Base-by-base conservation (phyloP, 2,329 filamentous ascomycete genomes). In the Colletotrichum scovillei region DNA sequence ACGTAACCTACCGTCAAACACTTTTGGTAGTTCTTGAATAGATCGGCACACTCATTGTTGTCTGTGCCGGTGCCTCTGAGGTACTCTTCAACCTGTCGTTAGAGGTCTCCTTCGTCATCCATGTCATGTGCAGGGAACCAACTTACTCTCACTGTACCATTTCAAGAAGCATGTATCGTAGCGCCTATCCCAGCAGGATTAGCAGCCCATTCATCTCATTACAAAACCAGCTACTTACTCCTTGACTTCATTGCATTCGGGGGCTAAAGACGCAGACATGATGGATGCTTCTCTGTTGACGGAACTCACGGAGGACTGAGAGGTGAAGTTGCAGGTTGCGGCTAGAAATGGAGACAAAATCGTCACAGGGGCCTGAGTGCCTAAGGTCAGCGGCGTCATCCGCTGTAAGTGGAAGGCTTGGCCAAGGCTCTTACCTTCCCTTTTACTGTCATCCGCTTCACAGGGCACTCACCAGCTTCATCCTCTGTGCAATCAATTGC, bases 121-220 rank as follows among this genome's bases (percentile, higher is more conserved):
- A 35, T 28, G 14, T 22, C 57, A 22, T 38, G 42, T 30, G 42
- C 22, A 32, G 63, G 66, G 30, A 76, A 35, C 83, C 59, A 35
- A 83, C 92, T 72, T 88, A 98, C 97, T 98, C 85, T 99, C 97
- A 81, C 95, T 98, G 83, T 99, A 99, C 97, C 97, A 99, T 85
- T 98, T 98, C 76, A 99, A 86, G 82, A 99, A 99, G 85, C 97
- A 99, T 65, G 93, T 95, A 83, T 99, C 97, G 81, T 99, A 99
- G 78, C 92, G 94, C 82, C 95, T 98, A 74, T 3, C 16, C 55
- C 55, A 74, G 74, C 68, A 78, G 64, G 46, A 26, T 38, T 56
- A 64, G 62, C 26, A 64, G 46, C 24, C 38, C 42, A 59, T 28
- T 4, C 5, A 3, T 32, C 2, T 28, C 22, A 6, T 7, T 1